phyloP scores from a whole-genome alignment of 495 filamentous ascomycete genomes.

The Physcia stellaris region DNA sequence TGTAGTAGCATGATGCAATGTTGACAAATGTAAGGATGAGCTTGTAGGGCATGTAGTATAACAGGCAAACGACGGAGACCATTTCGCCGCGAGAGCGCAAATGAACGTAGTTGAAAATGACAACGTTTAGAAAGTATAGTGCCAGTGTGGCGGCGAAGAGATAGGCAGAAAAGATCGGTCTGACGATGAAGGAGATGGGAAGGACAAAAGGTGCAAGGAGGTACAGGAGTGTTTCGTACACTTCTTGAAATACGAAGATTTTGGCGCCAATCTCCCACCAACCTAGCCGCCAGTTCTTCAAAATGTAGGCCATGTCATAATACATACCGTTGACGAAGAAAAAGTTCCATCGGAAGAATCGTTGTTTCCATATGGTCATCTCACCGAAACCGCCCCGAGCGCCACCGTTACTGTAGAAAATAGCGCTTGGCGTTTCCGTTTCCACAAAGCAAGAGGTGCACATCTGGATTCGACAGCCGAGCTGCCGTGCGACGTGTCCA shows the following conservation, averaged over 20 bases:
- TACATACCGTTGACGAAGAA: conserved; percentile 36
- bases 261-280: conserved; percentile 36
- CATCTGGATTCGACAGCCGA: conserved; percentile 34
- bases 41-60: conserved; percentile 30
- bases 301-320: conserved; percentile 32
- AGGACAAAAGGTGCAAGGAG: conserved; percentile 32
- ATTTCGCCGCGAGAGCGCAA: conserved; percentile 27
- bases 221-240: conserved; percentile 35
- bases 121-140: conserved; percentile 26
- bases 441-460: conserved; percentile 35
- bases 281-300: conserved; percentile 32
- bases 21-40: conserved; percentile 27
- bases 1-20: conserved; percentile 29
- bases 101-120: conserved; percentile 31
- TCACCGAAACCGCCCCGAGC: conserved; percentile 35
- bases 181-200: conserved; percentile 30
- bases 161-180: conserved; percentile 23
- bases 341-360: conserved; percentile 38
- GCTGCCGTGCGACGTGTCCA: conserved; percentile 27
- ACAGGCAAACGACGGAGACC: conserved; percentile 17
- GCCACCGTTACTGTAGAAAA: conserved; percentile 26
- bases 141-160: conserved; percentile 20
- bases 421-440: conserved; percentile 28
- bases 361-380: conserved; percentile 35
- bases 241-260: conserved; percentile 58